A percentile compares a stretch with the other conserved stretches of the same genome.
Evolutionary conservation across 768 basidiomycete species (phyloP).

Genomic region (Termitomyces sp.): DNA sequence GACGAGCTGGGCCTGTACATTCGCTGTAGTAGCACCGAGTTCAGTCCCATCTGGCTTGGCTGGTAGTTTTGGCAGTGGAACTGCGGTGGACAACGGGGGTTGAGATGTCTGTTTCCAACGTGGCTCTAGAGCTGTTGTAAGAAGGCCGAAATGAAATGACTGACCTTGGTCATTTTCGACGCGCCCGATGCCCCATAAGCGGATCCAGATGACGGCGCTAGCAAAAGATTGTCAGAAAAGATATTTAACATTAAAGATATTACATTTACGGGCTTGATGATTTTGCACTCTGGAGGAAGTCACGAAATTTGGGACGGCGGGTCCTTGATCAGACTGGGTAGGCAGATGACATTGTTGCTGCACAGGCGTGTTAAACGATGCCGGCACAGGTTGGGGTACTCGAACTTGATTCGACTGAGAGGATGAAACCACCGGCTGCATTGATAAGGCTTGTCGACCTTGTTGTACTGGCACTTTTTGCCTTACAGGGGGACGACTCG

Average conservation of each 20-base stretch:
- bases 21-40: neutral
- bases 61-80: neutral
- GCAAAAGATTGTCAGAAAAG: neutral
- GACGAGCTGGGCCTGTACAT: neutral
- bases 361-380: neutral
- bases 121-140: neutral
- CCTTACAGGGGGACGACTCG: neutral
- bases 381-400: neutral
- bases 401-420: neutral
- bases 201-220: slow-evolving; percentile 3
- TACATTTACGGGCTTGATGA: neutral
- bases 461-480: neutral
- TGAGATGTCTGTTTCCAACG: neutral
- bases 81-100: neutral
- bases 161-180: neutral
- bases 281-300: neutral
- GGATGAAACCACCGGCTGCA: slow-evolving; percentile 7
- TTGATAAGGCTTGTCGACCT: slow-evolving; percentile 5
- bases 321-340: neutral
- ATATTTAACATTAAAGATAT: neutral
- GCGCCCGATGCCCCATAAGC: slow-evolving; percentile 1
- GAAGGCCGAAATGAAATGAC: neutral
- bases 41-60: neutral
- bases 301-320: slow-evolving; percentile 7
- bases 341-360: neutral